Conservation (phyloP, 805 yeast species). For the Brettanomyces bruxellensis region DNA sequence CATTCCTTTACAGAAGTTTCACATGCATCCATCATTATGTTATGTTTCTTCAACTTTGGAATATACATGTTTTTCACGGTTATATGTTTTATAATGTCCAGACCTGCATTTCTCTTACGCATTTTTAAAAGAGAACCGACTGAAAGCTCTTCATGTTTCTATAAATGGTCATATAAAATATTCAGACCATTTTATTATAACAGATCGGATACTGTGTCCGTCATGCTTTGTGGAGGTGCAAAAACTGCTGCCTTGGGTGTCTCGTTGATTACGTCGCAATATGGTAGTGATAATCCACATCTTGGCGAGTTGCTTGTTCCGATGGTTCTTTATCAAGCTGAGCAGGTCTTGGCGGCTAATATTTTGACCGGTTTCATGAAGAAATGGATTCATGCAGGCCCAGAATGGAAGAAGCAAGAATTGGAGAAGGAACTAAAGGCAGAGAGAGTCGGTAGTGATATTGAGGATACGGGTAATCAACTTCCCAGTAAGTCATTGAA, state of each 20-base stretch:
- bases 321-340: conserved; percentile 77
- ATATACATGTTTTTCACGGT: conserved; percentile 69
- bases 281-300: conserved; percentile 51
- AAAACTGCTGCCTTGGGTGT: conserved; percentile 92
- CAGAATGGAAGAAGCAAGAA: conserved; percentile 9
- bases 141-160: conserved; percentile 32
- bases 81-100: conserved; percentile 48
- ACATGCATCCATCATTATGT: conserved; percentile 56
- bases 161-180: conserved; percentile 34
- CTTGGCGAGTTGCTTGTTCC: conserved; percentile 74
- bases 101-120: conserved; percentile 42
- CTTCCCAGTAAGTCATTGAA: neutral
- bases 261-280: conserved; percentile 54
- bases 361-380: conserved; percentile 57
- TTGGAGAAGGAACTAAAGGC: neutral
- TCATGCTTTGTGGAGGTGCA: conserved; percentile 87
- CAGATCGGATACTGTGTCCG: conserved; percentile 63
- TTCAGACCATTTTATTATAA: conserved; percentile 63
- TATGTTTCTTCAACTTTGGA: conserved; percentile 78
- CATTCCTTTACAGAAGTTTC: conserved; percentile 51
- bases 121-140: conserved; percentile 40
- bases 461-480: neutral
- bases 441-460: neutral
- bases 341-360: conserved; percentile 79
- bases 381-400: conserved; percentile 48